Conservation (phyloP, 495 filamentous ascomycete genomes). For the Penicillium mononematosum region DNA sequence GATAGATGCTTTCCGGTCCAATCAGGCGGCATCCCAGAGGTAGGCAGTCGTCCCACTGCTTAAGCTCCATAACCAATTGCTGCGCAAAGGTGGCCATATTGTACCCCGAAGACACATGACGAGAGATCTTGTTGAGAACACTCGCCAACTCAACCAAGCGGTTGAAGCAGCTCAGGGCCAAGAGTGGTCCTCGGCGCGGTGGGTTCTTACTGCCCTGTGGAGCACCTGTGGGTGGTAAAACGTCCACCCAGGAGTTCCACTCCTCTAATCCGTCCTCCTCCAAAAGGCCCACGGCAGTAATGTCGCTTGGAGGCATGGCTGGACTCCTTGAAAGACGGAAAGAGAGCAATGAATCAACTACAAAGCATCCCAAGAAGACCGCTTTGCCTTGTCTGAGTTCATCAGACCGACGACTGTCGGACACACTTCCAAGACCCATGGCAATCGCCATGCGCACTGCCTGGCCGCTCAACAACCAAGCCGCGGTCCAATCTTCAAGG, state of each 20-base stretch:
- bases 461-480: conserved; percentile 62
- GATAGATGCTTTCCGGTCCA: conserved; percentile 42
- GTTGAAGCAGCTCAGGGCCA: conserved; percentile 65
- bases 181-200: conserved; percentile 50
- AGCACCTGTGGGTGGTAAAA: conserved; percentile 41
- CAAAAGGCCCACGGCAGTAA: conserved; percentile 44
- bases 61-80: conserved; percentile 41
- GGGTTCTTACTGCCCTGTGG: conserved; percentile 32
- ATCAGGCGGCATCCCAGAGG: conserved; percentile 46
- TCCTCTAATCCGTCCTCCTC: conserved; percentile 68
- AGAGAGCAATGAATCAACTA: conserved; percentile 64
- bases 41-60: conserved; percentile 42
- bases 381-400: conserved; percentile 48
- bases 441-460: conserved; percentile 58
- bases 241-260: conserved; percentile 68
- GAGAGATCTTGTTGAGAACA: conserved; percentile 46
- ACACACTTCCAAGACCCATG: conserved; percentile 41
- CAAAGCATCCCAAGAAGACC: conserved; percentile 61
- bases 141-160: conserved; percentile 49
- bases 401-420: conserved; percentile 35
- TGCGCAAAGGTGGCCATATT: conserved; percentile 39
- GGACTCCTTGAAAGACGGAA: conserved; percentile 52
- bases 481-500: conserved; percentile 50
- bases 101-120: conserved; percentile 33
- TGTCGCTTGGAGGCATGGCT: conserved; percentile 51